Percentiles rank a stretch among this genome's conserved stretches.
These are phyloP conservation scores for Clarireedia hainanense DNA, from an alignment of 2,329 filamentous ascomycete genomes.

Conservation along the genomic window DNA sequence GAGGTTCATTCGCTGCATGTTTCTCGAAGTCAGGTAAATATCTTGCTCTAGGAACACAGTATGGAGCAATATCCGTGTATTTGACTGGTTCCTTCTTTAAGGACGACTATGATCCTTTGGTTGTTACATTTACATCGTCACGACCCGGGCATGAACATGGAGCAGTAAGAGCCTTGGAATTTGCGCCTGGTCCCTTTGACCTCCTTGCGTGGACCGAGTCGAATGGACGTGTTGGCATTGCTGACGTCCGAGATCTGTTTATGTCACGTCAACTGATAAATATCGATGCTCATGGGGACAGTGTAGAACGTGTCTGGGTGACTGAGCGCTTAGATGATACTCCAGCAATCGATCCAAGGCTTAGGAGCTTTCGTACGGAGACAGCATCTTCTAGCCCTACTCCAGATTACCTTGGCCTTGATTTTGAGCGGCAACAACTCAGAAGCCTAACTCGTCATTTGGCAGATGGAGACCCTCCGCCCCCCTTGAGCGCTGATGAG, in stretches of 20 bases:
- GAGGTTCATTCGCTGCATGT: slow-evolving; percentile 69
- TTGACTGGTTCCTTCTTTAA: slow-evolving; percentile 44
- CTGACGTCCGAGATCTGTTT: slow-evolving; percentile 62
- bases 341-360: slow-evolving; percentile 21
- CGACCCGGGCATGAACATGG: slow-evolving; percentile 48
- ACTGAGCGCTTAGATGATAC: slow-evolving; percentile 19
- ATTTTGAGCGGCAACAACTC: slow-evolving; percentile 24
- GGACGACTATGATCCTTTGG: slow-evolving; percentile 48
- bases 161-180: slow-evolving; percentile 84
- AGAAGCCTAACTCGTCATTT: slow-evolving; percentile 20
- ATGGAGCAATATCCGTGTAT: slow-evolving; percentile 71
- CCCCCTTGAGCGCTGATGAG: slow-evolving; percentile 46
- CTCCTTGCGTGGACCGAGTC: slow-evolving; percentile 93
- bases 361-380: slow-evolving; percentile 20
- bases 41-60: slow-evolving; percentile 71
- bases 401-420: slow-evolving; percentile 25
- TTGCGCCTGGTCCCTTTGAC: slow-evolving; percentile 84
- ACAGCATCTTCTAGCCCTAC: slow-evolving; percentile 19
- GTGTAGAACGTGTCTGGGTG: slow-evolving; percentile 31
- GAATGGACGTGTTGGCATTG: slow-evolving; percentile 65
- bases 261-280: slow-evolving; percentile 60
- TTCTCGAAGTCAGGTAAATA: slow-evolving; percentile 67
- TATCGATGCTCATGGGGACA: slow-evolving; percentile 50
- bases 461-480: slow-evolving; percentile 38
- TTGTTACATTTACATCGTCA: slow-evolving; percentile 73